Evolutionary conservation across 2,329 filamentous ascomycete species (phyloP), one percentile per base, ranked within the genome.

Genomic region (Fusarium temperatum): DNA sequence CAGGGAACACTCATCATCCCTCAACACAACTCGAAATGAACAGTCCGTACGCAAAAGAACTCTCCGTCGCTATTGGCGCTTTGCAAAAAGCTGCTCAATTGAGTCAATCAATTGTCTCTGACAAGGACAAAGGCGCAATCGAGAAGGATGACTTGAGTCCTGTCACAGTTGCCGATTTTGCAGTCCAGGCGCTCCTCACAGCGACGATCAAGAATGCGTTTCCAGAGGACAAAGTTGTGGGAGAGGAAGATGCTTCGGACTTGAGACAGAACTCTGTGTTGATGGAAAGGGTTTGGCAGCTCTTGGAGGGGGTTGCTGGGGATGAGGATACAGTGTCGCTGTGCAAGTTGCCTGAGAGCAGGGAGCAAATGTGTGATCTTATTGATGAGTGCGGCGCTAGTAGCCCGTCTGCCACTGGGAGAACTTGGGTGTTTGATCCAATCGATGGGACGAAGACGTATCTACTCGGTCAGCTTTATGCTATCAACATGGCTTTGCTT

Each of bases 381-480:
- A 86, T 90, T 50, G 88, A 90, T 78, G 83, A 83, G 72, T 89
- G 88, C 67, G 85, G 86, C 36, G 73, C 81, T 26, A 83, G 83
- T 30, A 78, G 78, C 22, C 85, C 83, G 9, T 80, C 77, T 12
- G 77, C 71, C 14, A 73, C 77, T 5, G 85, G 84, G 13, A 79
- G 88, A 20, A 84, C 85, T 14, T 90, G 89, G 88, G 84, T 90
- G 1, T 89, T 90, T 74, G 89, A 90, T 74, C 89, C 89, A 1
- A 90, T 90, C 36, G 89, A 90, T 71, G 89, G 89, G 13, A 90
- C 89, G 5, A 86, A 87, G 80, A 89, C 87, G 2, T 90, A 88
- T 61, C 82, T 90, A 14, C 80, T 82, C 17, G 85, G 86, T 11
- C 82, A 89, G 73, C 84, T 89, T 53, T 90, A 90, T 72, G 89